phyloP scores from a whole-genome alignment of 2,329 filamentous ascomycete genomes.

The Blumeriella jaapii region DNA sequence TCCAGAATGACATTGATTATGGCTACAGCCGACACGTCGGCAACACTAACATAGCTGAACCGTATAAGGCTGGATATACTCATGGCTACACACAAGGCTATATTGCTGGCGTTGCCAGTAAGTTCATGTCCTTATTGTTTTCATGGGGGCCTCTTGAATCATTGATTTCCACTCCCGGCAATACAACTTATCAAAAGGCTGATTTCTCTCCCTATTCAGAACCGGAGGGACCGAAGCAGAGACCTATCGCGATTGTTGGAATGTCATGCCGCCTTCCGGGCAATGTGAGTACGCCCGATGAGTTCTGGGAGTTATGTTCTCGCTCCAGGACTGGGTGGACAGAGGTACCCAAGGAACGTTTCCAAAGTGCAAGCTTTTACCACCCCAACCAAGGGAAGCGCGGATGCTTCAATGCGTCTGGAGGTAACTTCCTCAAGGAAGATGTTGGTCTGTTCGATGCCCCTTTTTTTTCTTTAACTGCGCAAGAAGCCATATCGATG shows the following conservation, averaged over 20 bases:
- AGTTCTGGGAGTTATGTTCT: slow-evolving; percentile 31
- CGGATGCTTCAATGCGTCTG: slow-evolving; percentile 22
- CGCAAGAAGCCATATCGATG: slow-evolving; percentile 25
- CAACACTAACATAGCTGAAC: slow-evolving; percentile 5
- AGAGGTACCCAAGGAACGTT: slow-evolving; percentile 26
- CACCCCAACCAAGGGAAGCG: slow-evolving; percentile 34
- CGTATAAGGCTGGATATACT: slow-evolving; percentile 17
- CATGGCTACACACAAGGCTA: slow-evolving; percentile 20
- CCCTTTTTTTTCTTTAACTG: slow-evolving; percentile 24
- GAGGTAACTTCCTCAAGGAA: slow-evolving; percentile 22
- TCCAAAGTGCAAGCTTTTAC: slow-evolving; percentile 42
- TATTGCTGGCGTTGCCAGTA: slow-evolving; percentile 12
- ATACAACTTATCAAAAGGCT: too few species aligned
- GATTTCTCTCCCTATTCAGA: too few species aligned
- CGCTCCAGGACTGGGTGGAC: slow-evolving; percentile 30
- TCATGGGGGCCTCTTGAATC: too few species aligned
- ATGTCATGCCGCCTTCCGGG: slow-evolving; percentile 31
- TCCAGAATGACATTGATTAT: too few species aligned
- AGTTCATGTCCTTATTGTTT: too few species aligned
- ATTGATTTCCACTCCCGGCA: too few species aligned
- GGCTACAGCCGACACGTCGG: too few species aligned
- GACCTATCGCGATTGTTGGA: slow-evolving; percentile 29
- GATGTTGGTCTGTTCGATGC: slow-evolving; percentile 23
- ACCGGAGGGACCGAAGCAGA: slow-evolving; percentile 11
- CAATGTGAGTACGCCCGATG: slow-evolving; percentile 28